Evolutionary conservation across 148 eudicot species (phyloP), one percentile per base, ranked within the genome.

Genomic region (Spergularia bocconei): DNA sequence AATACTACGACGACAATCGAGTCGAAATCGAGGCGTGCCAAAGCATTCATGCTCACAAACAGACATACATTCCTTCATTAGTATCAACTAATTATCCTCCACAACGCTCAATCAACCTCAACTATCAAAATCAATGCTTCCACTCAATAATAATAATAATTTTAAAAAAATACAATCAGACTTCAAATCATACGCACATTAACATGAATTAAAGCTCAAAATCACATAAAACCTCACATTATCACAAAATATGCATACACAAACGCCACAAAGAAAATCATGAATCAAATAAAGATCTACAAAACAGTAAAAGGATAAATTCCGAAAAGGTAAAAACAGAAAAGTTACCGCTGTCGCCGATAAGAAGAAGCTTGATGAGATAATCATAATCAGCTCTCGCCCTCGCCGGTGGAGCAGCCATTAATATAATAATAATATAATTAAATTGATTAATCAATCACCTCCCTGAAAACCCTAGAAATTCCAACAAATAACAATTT

Each of bases 361-460:
- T 93, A 53, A 93, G 72, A 56, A 91, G 98, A 54, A 93, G 92
- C 82, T 93, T 93, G 72, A 91, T 86, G 75, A 93, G 94, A 76
- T 91, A 93, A 82, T 93, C 98, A 75, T 93, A 93, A 81, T 93
- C 98, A 63, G 97, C 98, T 73, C 97, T 86, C 73, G 97, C 92
- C 82, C 97, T 91, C 19, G 88, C 89, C 78, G 97, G 94, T 83
- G 97, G 94, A 89, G 97, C 97, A 55, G 97, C 94, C 98, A 93
- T 93, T 85, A 76, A 80, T 85, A 16, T 39, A 76, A 71, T 58
- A 62, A 62, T 29, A 29, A 29, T 29, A 29, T 29, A 29, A 29
- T 29, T 0, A 29, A 29, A 29, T 44, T 44, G 10, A 44, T 44
- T 9, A 44, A 44, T 39, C 44, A 39, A 39, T 5, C 48, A 44